Base-by-base conservation (phyloP, 805 yeast genomes). In the Lachancea dasiensis region DNA sequence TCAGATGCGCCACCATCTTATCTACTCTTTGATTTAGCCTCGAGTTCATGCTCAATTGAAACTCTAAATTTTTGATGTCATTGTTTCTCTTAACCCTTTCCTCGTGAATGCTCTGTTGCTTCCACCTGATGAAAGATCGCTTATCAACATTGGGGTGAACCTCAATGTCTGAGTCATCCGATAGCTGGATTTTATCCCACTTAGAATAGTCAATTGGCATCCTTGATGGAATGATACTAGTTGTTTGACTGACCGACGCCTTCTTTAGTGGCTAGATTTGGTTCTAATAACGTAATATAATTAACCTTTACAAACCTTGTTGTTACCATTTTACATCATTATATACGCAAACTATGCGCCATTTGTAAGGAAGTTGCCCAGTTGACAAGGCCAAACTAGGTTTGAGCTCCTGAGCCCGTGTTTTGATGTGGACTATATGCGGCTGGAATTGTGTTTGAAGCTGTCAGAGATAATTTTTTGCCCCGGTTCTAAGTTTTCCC, bases 81-180 rank as follows among this genome's bases (percentile, higher is more conserved):
- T 75, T 73, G 52, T 82, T 81, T 54, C 95, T 68, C 56, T 85
- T 85, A 27, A 70, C 73, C 45, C 99, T 78, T 63, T 87, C 82
- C 56, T 90, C 96, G 58, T 92, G 98, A 47, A 92, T 92, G 50
- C 89, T 95, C 54, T 95, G 82, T 64, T 92, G 99, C 58, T 86
- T 90, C 98, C 97, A 90, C 43, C 79, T 76, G 51, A 92, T 86
- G 49, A 92, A 90, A 1, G 97, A 89, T 27, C 67, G 68, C 58
- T 92, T 92, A 61, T 92, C 99, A 22, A 92, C 98, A 56, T 92
- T 92, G 43, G 97, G 99, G 58, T 92, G 99, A 11, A 90, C 97
- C 55, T 92, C 98, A 34, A 92, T 69, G 54, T 92, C 98, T 6
- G 96, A 86, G 61, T 92, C 99, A 59, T 92, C 99, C 15, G 96